A percentile compares a stretch with the other conserved stretches of the same genome.
Evolutionary conservation across 257 asterid genomes (phyloP).

Genomic region (Verbascum thapsus): DNA sequence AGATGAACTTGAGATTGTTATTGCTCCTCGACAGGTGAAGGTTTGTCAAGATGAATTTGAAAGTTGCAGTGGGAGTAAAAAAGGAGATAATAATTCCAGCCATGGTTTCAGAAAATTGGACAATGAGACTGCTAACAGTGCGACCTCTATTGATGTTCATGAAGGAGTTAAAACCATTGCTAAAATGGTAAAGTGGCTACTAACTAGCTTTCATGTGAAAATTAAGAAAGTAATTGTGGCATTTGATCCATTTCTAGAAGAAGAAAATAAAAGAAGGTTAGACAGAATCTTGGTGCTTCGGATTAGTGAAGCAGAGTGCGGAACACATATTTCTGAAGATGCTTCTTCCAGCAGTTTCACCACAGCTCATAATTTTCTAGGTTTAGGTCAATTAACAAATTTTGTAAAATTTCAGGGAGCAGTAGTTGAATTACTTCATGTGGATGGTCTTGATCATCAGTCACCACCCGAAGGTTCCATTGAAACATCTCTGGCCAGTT

Average conservation of each 20-base stretch:
- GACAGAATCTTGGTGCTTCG: constrained; percentile 80
- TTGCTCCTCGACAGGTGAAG: constrained; percentile 60
- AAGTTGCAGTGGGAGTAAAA: constrained; percentile 38
- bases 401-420: constrained; percentile 83
- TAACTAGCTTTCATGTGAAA: constrained; percentile 81
- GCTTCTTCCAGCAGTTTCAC: constrained; percentile 42
- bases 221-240: constrained; percentile 77
- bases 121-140: constrained; percentile 38
- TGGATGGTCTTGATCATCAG: constrained; percentile 54
- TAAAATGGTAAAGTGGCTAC: constrained; percentile 91
- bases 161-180: constrained; percentile 98
- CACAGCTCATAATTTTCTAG: constrained; percentile 59
- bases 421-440: constrained; percentile 67
- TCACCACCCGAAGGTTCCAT: constrained; percentile 39
- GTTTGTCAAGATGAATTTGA: constrained; percentile 43
- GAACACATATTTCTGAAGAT: constrained; percentile 80
- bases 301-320: constrained; percentile 81
- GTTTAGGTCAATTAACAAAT: constrained; percentile 72
- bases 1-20: constrained; percentile 85
- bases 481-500: constrained; percentile 46
- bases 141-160: constrained; percentile 75
- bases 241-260: constrained; percentile 71
- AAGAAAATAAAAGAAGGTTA: constrained; percentile 43
- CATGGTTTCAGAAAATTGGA: constrained; percentile 47
- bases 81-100: constrained; percentile 29